Percentiles rank a stretch among this genome's conserved stretches.
phyloP scores from a whole-genome alignment of 495 filamentous ascomycete species.

The Platismatia glauca region DNA sequence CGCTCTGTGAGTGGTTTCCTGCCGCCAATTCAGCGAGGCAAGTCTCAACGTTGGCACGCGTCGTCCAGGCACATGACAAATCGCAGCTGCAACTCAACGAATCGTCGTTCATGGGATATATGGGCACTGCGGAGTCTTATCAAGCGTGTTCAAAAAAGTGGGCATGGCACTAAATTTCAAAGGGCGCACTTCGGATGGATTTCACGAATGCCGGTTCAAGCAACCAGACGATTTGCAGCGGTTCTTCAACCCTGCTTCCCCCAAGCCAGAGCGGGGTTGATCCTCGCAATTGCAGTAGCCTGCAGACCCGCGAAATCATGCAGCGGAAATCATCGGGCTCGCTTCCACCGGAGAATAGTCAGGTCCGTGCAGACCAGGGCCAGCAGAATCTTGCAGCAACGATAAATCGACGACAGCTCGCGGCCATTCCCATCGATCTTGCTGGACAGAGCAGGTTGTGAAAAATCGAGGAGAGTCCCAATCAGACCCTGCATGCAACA shows the following conservation, averaged over 20 bases:
- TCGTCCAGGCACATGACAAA: neutral
- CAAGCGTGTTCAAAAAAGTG: neutral
- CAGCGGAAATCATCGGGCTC: neutral
- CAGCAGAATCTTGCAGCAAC: neutral
- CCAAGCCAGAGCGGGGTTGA: neutral
- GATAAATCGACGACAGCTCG: neutral
- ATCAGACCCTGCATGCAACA: neutral
- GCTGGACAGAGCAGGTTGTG: neutral
- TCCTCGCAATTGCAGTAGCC: neutral
- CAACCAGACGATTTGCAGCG: neutral
- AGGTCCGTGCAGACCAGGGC: neutral
- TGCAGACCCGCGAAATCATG: neutral
- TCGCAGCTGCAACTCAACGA: neutral
- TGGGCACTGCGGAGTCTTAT: neutral
- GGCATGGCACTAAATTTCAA: neutral
- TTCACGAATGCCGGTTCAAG: neutral
- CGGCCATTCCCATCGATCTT: neutral
- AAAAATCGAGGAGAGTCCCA: neutral
- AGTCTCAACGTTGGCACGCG: neutral
- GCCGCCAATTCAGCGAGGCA: neutral
- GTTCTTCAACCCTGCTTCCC: neutral
- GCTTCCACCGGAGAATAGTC: neutral
- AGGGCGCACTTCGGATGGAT: neutral
- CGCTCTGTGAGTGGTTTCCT: neutral
- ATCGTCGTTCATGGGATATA: neutral